Evolutionary conservation across 225 moss, liverwort and hornwort genomes (phyloP).

Genomic region (Pleurozium schreberi): DNA sequence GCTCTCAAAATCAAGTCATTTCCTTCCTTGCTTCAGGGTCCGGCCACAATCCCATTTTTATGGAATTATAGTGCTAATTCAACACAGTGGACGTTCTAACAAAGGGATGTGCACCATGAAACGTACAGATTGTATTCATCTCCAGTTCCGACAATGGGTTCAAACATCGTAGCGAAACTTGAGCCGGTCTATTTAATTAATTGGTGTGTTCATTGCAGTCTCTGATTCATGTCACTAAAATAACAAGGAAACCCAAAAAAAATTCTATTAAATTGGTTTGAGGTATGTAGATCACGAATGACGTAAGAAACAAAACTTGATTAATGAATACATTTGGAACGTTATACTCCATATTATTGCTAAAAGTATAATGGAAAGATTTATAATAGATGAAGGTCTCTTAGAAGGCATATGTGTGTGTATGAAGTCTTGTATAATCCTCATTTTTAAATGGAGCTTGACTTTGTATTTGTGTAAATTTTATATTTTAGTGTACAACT

Average conservation of each 20-base stretch:
- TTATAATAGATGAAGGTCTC: not conserved
- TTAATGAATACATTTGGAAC: not conserved
- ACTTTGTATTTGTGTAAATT: not conserved
- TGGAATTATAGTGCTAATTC: not conserved
- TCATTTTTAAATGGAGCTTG: not conserved
- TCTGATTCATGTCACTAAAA: not conserved
- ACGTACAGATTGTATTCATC: not conserved
- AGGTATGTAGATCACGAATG: not conserved
- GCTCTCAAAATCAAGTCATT: not conserved
- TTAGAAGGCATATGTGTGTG: not conserved
- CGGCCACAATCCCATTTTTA: not conserved
- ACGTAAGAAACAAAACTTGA: not conserved
- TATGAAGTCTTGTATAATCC: not conserved
- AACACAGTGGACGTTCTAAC: not conserved
- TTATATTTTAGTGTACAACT: accelerated
- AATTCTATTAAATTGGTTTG: accelerated
- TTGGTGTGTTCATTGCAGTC: not conserved
- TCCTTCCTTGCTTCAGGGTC: not conserved
- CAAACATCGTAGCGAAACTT: not conserved
- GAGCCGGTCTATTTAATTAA: not conserved
- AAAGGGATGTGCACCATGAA: not conserved
- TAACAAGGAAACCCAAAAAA: not conserved
- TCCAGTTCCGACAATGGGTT: not conserved
- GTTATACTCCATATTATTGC: not conserved
- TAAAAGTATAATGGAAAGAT: accelerated